Percentiles rank a stretch among this genome's conserved stretches.
Evolutionary conservation across 2,329 filamentous ascomycete genomes (phyloP).

Genomic region (Penicillium sp.): DNA sequence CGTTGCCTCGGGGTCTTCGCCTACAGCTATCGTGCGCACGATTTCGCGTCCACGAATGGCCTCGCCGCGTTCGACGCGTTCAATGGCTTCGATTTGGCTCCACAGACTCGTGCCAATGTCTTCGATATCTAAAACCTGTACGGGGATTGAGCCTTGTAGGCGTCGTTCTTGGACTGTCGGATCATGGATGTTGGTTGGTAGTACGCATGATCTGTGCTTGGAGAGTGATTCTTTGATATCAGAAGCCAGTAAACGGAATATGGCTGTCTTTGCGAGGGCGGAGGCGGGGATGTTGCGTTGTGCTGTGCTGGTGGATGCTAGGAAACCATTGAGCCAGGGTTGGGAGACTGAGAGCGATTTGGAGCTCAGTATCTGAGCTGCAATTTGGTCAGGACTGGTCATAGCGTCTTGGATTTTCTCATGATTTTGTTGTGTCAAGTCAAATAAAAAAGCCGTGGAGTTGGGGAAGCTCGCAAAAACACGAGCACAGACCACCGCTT

Average conservation of each 20-base stretch:
- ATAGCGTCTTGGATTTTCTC: slow-evolving; percentile 17
- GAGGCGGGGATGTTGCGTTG: slow-evolving; percentile 61
- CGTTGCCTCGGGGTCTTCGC: slow-evolving; percentile 46
- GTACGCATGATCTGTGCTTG: slow-evolving; percentile 44
- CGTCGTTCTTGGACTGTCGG: slow-evolving; percentile 55
- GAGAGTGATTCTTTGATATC: slow-evolving; percentile 67
- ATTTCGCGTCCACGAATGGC: slow-evolving; percentile 71
- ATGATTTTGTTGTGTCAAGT: background rate
- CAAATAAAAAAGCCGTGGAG: background rate
- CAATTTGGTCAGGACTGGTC: slow-evolving; percentile 38
- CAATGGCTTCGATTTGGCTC: slow-evolving; percentile 78
- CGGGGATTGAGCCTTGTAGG: slow-evolving; percentile 63
- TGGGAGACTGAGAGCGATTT: slow-evolving; percentile 56
- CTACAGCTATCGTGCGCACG: slow-evolving; percentile 65
- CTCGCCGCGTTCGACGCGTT: slow-evolving; percentile 52
- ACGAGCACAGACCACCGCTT: slow-evolving; percentile 31
- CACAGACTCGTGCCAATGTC: slow-evolving; percentile 77
- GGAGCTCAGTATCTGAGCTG: slow-evolving; percentile 55
- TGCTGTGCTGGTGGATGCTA: slow-evolving; percentile 54
- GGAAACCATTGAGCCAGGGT: slow-evolving; percentile 64
- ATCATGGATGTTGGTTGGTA: slow-evolving; percentile 61
- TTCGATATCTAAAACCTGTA: slow-evolving; percentile 84
- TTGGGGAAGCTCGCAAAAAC: slow-evolving; percentile 14
- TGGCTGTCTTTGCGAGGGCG: slow-evolving; percentile 73
- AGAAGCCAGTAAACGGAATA: slow-evolving; percentile 73